These are phyloP conservation scores for Sarocladium oryzae DNA, from an alignment of 2,329 filamentous ascomycete species.

Conservation along the genomic window DNA sequence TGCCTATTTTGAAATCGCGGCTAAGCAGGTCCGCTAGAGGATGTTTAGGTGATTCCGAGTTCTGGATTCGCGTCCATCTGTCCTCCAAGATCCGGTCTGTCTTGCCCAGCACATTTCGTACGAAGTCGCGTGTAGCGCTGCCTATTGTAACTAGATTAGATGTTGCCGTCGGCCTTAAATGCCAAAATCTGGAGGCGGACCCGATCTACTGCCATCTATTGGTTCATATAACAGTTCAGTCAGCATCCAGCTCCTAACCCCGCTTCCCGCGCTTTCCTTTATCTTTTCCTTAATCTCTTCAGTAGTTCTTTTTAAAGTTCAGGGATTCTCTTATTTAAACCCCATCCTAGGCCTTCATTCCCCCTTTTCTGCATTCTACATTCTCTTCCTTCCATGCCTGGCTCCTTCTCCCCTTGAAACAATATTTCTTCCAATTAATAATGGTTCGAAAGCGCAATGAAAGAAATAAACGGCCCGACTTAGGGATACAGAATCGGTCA, in stretches of 20 bases:
- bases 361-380: not conserved
- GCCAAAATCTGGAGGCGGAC: not conserved
- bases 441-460: slow-evolving; percentile 2
- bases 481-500: not conserved
- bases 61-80: no score
- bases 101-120: no score
- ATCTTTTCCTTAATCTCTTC: not conserved
- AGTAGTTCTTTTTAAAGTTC: not conserved
- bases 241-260: not conserved
- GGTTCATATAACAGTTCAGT: not conserved
- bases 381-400: not conserved
- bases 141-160: no score
- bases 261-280: not conserved
- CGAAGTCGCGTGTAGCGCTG: no score
- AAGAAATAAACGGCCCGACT: not conserved
- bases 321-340: not conserved
- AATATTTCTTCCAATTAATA: not conserved
- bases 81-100: no score
- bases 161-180: no score
- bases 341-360: not conserved
- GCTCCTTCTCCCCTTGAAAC: not conserved
- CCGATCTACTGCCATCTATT: not conserved
- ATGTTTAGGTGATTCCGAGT: no score
- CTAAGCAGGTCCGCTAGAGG: no score
- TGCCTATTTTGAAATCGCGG: no score